These are phyloP conservation scores for Torrubiella hemipterigena DNA, from an alignment of 2,329 filamentous ascomycete species.

Conservation along the genomic window DNA sequence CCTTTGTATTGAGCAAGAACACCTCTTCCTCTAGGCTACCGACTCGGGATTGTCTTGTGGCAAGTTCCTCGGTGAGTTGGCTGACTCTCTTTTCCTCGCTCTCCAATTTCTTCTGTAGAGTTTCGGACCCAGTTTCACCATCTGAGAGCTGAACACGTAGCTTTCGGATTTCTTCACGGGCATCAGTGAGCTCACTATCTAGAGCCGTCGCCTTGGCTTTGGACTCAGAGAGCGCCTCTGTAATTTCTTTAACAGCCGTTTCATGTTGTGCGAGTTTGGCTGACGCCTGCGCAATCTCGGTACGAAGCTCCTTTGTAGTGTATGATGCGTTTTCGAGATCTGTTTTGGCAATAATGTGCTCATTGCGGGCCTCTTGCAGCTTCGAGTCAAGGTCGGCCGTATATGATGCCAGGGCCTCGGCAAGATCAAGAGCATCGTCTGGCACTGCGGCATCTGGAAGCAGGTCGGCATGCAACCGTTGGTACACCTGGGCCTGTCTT, in stretches of 20 bases:
- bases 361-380: constrained; percentile 46
- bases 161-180: constrained; percentile 55
- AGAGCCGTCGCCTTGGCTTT: constrained; percentile 41
- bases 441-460: constrained; percentile 40
- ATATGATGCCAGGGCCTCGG: constrained; percentile 46
- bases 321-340: constrained; percentile 50
- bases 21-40: constrained; percentile 68
- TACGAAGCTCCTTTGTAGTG: constrained; percentile 41
- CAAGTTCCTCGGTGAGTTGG: constrained; percentile 56
- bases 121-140: constrained; percentile 74
- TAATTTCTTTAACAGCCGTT: constrained; percentile 35
- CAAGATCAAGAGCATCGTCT: constrained; percentile 42
- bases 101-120: constrained; percentile 59
- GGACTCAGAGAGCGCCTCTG: constrained; percentile 40
- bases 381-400: constrained; percentile 49
- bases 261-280: constrained; percentile 41
- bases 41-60: constrained; percentile 63
- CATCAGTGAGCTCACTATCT: constrained; percentile 47
- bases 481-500: constrained; percentile 40
- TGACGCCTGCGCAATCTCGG: constrained; percentile 41
- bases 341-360: constrained; percentile 45
- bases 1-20: constrained; percentile 53
- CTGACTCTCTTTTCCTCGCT: constrained; percentile 64
- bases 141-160: constrained; percentile 64
- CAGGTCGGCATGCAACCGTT: constrained; percentile 47